Conservation (phyloP, 352 stramenopile species). For the Globisporangium echinulatum region DNA sequence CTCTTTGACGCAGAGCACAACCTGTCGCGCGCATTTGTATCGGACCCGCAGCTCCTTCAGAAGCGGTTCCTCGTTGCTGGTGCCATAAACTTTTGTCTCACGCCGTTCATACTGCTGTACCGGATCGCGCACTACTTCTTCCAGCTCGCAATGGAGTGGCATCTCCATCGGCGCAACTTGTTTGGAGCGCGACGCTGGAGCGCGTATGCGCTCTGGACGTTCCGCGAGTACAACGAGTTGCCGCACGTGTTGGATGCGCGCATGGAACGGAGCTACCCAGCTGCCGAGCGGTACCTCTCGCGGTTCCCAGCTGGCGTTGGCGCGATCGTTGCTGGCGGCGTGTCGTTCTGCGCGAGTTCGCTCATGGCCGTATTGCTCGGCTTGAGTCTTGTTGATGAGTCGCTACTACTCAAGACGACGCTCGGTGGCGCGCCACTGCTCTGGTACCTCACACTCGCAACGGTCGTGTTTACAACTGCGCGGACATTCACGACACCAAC, state of each 20-base stretch:
- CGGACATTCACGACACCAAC: constrained; percentile 68
- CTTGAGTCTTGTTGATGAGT: constrained; percentile 93
- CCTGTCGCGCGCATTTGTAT: constrained; percentile 85
- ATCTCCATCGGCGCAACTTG: constrained; percentile 88
- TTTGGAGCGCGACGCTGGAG: constrained; percentile 94
- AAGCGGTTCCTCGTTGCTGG: constrained; percentile 92
- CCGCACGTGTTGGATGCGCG: constrained; percentile 94
- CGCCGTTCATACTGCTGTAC: constrained; percentile 97
- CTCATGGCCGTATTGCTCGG: constrained; percentile 92
- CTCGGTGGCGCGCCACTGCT: constrained; percentile 92
- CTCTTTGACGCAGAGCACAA: constrained; percentile 90
- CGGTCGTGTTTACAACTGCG: constrained; percentile 70
- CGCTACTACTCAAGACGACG: constrained; percentile 93
- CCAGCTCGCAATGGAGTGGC: constrained; percentile 94
- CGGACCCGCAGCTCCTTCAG: constrained; percentile 89
- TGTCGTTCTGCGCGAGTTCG: constrained; percentile 95
- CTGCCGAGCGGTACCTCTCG: constrained; percentile 91
- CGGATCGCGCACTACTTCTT: constrained; percentile 96
- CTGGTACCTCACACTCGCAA: constrained; percentile 95
- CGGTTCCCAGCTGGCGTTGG: constrained; percentile 91
- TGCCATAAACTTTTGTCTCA: constrained; percentile 92
- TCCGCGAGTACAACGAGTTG: constrained; percentile 98
- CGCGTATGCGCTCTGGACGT: constrained; percentile 84
- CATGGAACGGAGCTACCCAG: constrained; percentile 88
- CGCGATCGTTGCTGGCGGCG: constrained; percentile 86